These are phyloP conservation scores for Vigna reflexopilosa DNA, from an alignment of 306 rosid species.

Conservation along the genomic window DNA sequence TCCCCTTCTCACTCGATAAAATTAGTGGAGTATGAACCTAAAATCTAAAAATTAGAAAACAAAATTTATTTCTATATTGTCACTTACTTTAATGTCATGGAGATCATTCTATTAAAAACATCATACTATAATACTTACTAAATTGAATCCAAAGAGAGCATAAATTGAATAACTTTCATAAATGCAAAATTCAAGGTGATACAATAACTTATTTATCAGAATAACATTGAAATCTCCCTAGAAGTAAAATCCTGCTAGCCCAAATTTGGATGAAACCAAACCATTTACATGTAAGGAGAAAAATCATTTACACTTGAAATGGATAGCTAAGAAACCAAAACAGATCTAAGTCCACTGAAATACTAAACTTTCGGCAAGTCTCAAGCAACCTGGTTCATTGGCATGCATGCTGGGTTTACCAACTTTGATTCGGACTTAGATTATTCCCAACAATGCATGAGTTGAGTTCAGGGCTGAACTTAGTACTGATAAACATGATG, in stretches of 20 bases:
- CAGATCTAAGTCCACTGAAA: constrained; percentile 17
- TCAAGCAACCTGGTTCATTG: constrained; percentile 34
- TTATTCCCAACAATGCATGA: not conserved
- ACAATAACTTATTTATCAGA: not conserved
- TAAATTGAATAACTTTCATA: not conserved
- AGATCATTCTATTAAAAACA: not conserved
- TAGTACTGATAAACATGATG: constrained; percentile 51
- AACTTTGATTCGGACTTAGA: too few species aligned
- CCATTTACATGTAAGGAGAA: constrained; percentile 36
- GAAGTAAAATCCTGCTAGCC: constrained; percentile 17
- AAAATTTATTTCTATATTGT: not conserved
- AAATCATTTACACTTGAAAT: constrained; percentile 47
- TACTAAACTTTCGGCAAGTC: constrained; percentile 37
- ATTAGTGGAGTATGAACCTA: not conserved
- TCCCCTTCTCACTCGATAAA: too few species aligned
- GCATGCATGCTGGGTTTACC: not conserved
- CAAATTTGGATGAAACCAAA: constrained; percentile 20
- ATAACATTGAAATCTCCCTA: not conserved
- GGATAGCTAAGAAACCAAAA: constrained; percentile 20
- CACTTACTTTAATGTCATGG: not conserved
- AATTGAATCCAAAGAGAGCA: not conserved
- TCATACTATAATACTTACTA: not conserved
- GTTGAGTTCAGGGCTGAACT: constrained; percentile 51
- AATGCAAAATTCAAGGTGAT: not conserved
- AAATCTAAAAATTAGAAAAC: not conserved